Evolutionary conservation across 345 rosid species (phyloP).

Genomic region (Chamaenerion angustifolium): DNA sequence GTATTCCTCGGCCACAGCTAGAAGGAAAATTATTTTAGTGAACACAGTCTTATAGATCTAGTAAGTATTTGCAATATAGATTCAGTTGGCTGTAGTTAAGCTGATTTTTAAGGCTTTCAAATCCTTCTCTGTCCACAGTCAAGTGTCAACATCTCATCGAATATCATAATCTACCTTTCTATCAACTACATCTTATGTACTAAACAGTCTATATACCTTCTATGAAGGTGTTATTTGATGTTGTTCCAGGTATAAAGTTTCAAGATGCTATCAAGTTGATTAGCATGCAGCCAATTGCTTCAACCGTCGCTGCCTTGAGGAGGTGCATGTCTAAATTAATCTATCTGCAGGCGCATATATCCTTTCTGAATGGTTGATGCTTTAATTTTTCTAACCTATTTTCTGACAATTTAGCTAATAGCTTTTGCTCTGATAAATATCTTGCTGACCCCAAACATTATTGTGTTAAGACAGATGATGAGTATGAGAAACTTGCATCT

Average conservation of each 20-base stretch:
- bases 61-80: too few relatives aligned
- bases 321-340: slow-evolving; percentile 28
- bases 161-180: too few relatives aligned
- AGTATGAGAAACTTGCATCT: too few relatives aligned
- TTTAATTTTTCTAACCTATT: not conserved
- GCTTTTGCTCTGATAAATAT: not conserved
- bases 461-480: not conserved
- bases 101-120: too few relatives aligned
- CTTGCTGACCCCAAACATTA: slow-evolving; percentile 4
- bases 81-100: too few relatives aligned
- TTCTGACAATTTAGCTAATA: not conserved
- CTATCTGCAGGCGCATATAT: not conserved
- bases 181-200: not conserved
- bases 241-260: slow-evolving; percentile 77
- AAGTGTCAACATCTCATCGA: too few relatives aligned
- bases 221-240: slow-evolving; percentile 78
- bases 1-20: too few relatives aligned
- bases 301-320: slow-evolving; percentile 66
- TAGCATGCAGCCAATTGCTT: slow-evolving; percentile 85
- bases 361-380: not conserved
- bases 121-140: too few relatives aligned
- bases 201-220: slow-evolving; percentile 8
- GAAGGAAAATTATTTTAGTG: too few relatives aligned
- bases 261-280: slow-evolving; percentile 82
- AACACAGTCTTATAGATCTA: too few relatives aligned